These are phyloP conservation scores for Malus asiatica DNA, from an alignment of 306 rosid species.

Conservation along the genomic window DNA sequence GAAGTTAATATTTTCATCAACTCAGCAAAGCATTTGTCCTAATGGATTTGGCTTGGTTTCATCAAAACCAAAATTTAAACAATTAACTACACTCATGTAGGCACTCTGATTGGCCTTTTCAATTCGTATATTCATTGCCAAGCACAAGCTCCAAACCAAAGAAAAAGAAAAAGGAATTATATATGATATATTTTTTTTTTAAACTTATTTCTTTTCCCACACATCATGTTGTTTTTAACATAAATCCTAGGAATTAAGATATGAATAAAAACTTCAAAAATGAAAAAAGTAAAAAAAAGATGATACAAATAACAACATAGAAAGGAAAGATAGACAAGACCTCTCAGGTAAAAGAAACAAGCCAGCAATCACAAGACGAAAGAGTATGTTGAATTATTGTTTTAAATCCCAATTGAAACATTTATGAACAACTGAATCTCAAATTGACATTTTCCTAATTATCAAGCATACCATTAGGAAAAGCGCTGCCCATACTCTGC, in stretches of 20 bases:
- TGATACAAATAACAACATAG: not conserved
- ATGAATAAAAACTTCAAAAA: not conserved
- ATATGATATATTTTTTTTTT: not conserved
- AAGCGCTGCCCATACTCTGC: constrained; percentile 87
- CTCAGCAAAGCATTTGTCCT: not conserved
- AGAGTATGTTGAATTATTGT: not conserved
- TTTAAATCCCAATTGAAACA: not conserved
- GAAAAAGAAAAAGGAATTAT: not conserved
- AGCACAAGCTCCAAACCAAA: not conserved
- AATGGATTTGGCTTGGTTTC: not conserved
- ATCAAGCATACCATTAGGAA: constrained; percentile 75
- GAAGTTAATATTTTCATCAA: not conserved
- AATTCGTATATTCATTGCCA: not conserved
- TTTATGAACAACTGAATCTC: constrained; percentile 8
- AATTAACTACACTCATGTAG: not conserved
- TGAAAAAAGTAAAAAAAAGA: too few species aligned
- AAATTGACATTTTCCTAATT: constrained; percentile 8
- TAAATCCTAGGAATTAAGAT: not conserved
- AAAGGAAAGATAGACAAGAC: not conserved
- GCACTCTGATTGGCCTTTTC: not conserved
- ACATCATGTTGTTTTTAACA: not conserved
- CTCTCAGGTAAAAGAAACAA: constrained; percentile 4
- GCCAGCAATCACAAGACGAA: not conserved
- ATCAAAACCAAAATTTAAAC: not conserved
- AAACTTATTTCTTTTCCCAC: not conserved